A percentile compares a stretch with the other conserved stretches of the same genome.
Conservation (phyloP, 306 rosid species). For the Trifolium fragiferum region DNA sequence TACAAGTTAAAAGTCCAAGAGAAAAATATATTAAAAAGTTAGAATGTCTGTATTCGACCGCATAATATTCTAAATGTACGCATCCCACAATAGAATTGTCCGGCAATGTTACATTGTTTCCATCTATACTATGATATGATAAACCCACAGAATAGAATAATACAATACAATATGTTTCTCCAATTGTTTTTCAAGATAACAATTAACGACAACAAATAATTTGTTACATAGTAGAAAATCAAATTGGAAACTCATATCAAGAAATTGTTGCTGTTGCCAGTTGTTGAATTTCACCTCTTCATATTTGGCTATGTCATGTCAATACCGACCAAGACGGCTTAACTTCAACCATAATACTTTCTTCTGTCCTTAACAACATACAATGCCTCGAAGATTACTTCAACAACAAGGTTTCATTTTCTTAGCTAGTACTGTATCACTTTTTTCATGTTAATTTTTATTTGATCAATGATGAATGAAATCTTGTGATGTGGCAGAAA, state of each 20-base stretch:
- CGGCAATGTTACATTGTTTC: conserved; percentile 43
- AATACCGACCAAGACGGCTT: conserved; percentile 26
- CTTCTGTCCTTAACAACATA: conserved; percentile 22
- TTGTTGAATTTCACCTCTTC: conserved; percentile 33
- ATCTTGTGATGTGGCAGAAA: conserved; percentile 41
- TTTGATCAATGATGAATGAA: background rate
- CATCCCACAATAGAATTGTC: conserved; percentile 30
- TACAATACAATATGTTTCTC: conserved; percentile 28
- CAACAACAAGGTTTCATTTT: conserved; percentile 55
- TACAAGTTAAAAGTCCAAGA: conserved; percentile 11
- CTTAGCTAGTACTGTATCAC: background rate
- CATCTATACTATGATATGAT: conserved; percentile 43
- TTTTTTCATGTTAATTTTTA: background rate
- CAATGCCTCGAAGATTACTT: conserved; percentile 58
- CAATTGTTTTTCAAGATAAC: conserved; percentile 8
- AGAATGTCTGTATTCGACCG: conserved; percentile 40
- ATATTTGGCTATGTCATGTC: conserved; percentile 31
- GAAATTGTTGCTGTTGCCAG: conserved; percentile 40
- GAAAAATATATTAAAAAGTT: background rate
- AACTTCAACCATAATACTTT: conserved; percentile 24
- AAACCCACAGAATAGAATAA: conserved; percentile 1
- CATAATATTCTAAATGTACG: background rate
- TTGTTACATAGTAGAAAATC: background rate
- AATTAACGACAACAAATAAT: conserved; percentile 25
- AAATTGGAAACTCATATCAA: background rate